Conservation (phyloP, 805 yeast genomes). For the Candida ortonii region DNA sequence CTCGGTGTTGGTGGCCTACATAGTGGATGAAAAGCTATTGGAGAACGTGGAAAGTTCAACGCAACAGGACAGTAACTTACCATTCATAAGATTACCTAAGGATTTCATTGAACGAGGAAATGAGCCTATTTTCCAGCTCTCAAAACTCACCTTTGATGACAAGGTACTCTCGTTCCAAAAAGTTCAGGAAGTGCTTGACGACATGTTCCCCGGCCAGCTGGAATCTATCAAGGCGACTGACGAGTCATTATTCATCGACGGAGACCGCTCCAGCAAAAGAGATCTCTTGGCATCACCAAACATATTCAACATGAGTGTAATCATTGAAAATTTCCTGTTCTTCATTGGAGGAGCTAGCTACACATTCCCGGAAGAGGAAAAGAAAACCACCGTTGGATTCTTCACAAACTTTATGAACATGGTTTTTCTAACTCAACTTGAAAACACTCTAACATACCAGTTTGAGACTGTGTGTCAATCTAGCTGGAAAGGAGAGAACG, state of each 20-base stretch:
- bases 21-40: slow-evolving; percentile 33
- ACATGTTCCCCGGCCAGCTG: slow-evolving; percentile 62
- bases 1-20: slow-evolving; percentile 37
- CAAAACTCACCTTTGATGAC: slow-evolving; percentile 31
- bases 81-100: slow-evolving; percentile 25
- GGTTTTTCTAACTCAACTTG: slow-evolving; percentile 63
- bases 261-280: slow-evolving; percentile 52
- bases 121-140: slow-evolving; percentile 36
- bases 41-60: slow-evolving; percentile 23
- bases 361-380: slow-evolving; percentile 34
- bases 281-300: slow-evolving; percentile 66
- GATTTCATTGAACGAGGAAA: slow-evolving; percentile 18
- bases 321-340: slow-evolving; percentile 68
- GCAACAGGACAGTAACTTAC: slow-evolving; percentile 15
- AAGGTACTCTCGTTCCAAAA: slow-evolving; percentile 31
- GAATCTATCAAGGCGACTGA: slow-evolving; percentile 25
- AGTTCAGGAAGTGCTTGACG: slow-evolving; percentile 47
- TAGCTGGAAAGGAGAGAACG: slow-evolving; percentile 31
- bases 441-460: slow-evolving; percentile 49
- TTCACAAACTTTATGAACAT: slow-evolving; percentile 62
- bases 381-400: slow-evolving; percentile 37
- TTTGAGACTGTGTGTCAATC: slow-evolving; percentile 48
- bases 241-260: slow-evolving; percentile 52
- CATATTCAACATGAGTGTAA: slow-evolving; percentile 75
- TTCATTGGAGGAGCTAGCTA: slow-evolving; percentile 60